A percentile compares a stretch with the other conserved stretches of the same genome.
Conservation (phyloP, 148 eudicot species). For the Cornus controversa region DNA sequence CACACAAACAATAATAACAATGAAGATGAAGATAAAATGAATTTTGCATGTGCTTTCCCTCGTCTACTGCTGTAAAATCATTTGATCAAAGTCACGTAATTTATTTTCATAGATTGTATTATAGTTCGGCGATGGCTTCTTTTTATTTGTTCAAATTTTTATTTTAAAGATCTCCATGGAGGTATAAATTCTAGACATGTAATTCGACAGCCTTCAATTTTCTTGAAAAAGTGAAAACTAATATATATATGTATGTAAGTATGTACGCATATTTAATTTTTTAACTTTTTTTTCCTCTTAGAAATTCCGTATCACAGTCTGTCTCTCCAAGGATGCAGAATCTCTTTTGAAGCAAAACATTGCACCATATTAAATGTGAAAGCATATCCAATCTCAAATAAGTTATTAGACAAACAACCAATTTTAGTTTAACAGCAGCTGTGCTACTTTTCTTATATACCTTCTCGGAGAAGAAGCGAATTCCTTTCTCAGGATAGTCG, state of each 20-base stretch:
- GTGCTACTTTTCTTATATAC: conserved; percentile 22
- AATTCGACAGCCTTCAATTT: too few species aligned
- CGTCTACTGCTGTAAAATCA: not conserved
- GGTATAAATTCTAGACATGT: not conserved
- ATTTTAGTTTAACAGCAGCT: not conserved
- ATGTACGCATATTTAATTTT: not conserved
- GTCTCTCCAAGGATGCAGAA: not conserved
- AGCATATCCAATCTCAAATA: not conserved
- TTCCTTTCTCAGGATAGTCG: conserved; percentile 88
- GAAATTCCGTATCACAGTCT: not conserved
- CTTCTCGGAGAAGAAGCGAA: conserved; percentile 95
- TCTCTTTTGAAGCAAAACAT: not conserved
- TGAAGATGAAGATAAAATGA: too few species aligned
- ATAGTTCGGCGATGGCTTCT: not conserved
- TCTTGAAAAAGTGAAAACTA: not conserved
- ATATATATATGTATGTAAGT: not conserved
- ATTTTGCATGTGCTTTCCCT: not conserved
- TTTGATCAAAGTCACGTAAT: too few species aligned
- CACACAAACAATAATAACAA: not conserved
- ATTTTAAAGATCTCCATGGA: not conserved
- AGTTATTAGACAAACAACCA: not conserved
- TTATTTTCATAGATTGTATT: not conserved
- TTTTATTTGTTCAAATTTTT: not conserved
- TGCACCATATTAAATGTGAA: not conserved
- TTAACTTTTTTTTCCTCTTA: not conserved